phyloP scores from a whole-genome alignment of 208 protist genomes.

The Endotrypanum monterogeii region DNA sequence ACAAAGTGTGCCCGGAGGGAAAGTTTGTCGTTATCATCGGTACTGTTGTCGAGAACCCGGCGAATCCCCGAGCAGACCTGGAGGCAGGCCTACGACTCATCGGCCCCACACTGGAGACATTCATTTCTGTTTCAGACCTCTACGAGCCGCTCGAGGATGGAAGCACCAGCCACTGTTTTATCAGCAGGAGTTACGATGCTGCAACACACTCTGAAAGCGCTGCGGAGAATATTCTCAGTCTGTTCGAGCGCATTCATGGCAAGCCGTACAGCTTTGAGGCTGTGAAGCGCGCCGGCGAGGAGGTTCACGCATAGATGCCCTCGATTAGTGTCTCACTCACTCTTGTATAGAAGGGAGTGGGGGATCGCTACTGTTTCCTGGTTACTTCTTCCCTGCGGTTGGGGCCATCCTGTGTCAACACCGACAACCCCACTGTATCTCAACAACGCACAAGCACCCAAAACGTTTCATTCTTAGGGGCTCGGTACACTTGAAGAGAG shows the following conservation, averaged over 20 bases:
- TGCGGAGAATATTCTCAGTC: conserved; percentile 95
- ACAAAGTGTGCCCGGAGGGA: conserved; percentile 97
- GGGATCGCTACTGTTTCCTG: not conserved
- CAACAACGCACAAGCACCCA: too few species aligned
- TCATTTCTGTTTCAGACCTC: conserved; percentile 89
- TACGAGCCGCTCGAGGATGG: conserved; percentile 94
- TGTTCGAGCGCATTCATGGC: conserved; percentile 97
- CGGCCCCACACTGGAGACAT: conserved; percentile 89
- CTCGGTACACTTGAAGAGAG: too few species aligned
- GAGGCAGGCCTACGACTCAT: conserved; percentile 93
- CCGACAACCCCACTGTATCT: too few species aligned
- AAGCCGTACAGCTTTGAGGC: conserved; percentile 89
- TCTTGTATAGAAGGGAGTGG: not conserved
- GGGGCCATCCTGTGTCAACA: too few species aligned
- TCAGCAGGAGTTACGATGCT: conserved; percentile 97
- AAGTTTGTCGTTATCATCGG: conserved; percentile 98
- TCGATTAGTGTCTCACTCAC: not conserved
- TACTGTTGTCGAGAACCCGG: conserved; percentile 96
- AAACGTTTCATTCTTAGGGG: too few species aligned
- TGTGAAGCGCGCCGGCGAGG: conserved; percentile 58
- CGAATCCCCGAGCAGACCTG: conserved; percentile 95
- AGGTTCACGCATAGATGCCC: conserved; percentile 25
- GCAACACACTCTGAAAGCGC: conserved; percentile 99
- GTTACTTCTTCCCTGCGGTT: not conserved
- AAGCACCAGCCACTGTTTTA: conserved; percentile 90